Evolutionary conservation across 2,329 filamentous ascomycete species (phyloP).

Genomic region (Rhynchosporium agropyri): DNA sequence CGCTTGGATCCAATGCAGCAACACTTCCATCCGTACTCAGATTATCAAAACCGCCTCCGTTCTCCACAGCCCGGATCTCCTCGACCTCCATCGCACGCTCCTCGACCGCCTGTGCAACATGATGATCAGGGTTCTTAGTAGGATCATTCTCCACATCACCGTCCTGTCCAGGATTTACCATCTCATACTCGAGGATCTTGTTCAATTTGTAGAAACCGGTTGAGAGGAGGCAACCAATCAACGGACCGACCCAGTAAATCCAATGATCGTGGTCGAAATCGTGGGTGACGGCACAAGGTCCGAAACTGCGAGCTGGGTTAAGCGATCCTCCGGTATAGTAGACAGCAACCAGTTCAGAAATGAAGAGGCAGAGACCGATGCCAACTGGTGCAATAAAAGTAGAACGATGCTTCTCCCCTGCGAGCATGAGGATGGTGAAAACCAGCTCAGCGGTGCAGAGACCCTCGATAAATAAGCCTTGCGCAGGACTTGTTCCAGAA

Average conservation of each 20-base stretch:
- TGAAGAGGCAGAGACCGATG: constrained; percentile 52
- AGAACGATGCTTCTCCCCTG: constrained; percentile 47
- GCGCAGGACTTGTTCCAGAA: constrained; percentile 46
- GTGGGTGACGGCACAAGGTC: constrained; percentile 49
- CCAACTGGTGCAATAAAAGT: constrained; percentile 54
- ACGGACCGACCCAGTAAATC: constrained; percentile 56
- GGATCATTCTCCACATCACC: constrained; percentile 49
- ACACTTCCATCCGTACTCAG: constrained; percentile 15
- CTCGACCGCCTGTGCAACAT: constrained; percentile 18
- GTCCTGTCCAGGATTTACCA: constrained; percentile 52
- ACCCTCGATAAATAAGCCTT: constrained; percentile 55
- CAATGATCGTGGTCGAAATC: constrained; percentile 51
- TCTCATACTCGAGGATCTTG: constrained; percentile 55
- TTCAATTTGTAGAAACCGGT: constrained; percentile 53
- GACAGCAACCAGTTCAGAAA: constrained; percentile 48
- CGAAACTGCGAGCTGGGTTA: constrained; percentile 51
- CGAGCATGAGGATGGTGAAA: constrained; percentile 53
- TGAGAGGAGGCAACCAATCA: constrained; percentile 53
- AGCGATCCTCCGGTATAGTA: constrained; percentile 50
- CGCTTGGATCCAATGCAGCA: neutral
- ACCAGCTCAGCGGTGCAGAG: constrained; percentile 53
- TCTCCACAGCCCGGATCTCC: constrained; percentile 20
- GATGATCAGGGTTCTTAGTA: constrained; percentile 43
- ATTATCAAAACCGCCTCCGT: constrained; percentile 21
- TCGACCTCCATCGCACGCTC: constrained; percentile 18